Conservation (phyloP, 306 rosid species). For the Geum urbanum region DNA sequence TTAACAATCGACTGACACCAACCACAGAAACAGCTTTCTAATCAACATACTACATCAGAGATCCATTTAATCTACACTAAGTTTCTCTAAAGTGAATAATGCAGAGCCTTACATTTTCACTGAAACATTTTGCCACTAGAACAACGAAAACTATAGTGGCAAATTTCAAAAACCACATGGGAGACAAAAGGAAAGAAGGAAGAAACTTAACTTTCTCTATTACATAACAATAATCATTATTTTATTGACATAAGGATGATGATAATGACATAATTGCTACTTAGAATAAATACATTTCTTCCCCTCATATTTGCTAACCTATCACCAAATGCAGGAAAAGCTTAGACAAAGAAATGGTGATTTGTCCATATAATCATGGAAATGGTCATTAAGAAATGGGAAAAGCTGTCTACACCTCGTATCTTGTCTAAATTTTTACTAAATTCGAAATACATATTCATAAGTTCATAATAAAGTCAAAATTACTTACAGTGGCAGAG, state of each 20-base stretch:
- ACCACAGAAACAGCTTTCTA: not conserved
- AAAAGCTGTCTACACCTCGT: not conserved
- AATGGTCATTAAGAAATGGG: not conserved
- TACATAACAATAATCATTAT: not conserved
- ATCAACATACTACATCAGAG: not conserved
- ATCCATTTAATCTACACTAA: no score
- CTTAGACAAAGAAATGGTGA: not conserved
- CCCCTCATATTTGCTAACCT: no score
- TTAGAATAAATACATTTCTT: no score
- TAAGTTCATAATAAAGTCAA: slow-evolving; percentile 22
- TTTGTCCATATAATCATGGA: not conserved
- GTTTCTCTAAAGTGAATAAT: not conserved
- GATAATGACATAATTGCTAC: no score
- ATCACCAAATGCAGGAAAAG: not conserved
- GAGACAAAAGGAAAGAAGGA: not conserved
- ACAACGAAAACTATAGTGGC: not conserved
- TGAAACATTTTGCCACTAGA: not conserved
- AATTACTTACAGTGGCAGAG: slow-evolving; percentile 85
- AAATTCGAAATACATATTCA: not conserved
- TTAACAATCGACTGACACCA: not conserved
- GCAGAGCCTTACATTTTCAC: not conserved
- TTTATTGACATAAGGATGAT: not conserved
- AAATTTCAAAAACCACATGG: not conserved
- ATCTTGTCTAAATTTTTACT: not conserved
- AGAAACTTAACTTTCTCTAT: not conserved